Conservation (phyloP, 805 yeast species). For the Yarrowia sp. region DNA sequence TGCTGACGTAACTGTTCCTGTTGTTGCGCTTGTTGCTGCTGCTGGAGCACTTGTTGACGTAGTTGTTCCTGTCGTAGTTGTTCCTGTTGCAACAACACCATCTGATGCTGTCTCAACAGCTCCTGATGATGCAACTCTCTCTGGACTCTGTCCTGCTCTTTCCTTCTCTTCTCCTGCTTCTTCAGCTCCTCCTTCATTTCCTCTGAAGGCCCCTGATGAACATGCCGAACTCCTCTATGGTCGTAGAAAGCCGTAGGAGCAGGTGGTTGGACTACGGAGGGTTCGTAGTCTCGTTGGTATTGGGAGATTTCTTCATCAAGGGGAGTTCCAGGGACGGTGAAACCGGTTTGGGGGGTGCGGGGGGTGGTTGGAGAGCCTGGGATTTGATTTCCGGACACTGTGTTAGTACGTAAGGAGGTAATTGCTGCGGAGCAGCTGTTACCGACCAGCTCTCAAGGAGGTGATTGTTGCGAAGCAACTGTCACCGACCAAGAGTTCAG, state of each 20-base stretch:
- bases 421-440: too few relatives aligned
- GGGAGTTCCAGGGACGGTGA: neutral
- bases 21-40: neutral
- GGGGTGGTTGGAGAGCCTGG: too few relatives aligned
- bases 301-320: neutral
- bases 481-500: too few relatives aligned
- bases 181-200: neutral
- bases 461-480: too few relatives aligned
- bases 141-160: neutral
- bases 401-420: too few relatives aligned
- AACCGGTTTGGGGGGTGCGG: too few relatives aligned
- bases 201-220: neutral
- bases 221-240: neutral
- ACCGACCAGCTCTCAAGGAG: too few relatives aligned
- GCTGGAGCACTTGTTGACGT: neutral
- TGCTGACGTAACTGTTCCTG: neutral
- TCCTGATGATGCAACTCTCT: neutral
- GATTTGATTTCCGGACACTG: too few relatives aligned
- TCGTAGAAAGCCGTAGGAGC: neutral
- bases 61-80: neutral
- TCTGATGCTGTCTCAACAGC: neutral
- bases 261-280: neutral
- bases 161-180: neutral
- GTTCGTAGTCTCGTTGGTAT: neutral
- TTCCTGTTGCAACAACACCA: neutral